phyloP scores from a whole-genome alignment of 148 eudicot genomes.

The Spergularia marina region DNA sequence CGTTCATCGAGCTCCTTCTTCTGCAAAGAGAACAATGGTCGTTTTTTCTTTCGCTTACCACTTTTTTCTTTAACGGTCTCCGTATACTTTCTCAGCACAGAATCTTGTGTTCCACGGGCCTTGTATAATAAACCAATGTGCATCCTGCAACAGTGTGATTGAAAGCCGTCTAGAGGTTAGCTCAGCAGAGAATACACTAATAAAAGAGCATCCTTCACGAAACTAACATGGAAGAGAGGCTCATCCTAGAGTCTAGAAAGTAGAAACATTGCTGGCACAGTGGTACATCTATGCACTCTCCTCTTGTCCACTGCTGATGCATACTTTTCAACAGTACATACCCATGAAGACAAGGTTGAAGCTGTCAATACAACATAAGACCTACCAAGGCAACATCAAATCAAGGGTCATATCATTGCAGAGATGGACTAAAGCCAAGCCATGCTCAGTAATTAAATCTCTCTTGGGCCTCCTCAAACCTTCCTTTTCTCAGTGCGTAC shows the following conservation, averaged over 20 bases:
- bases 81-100: constrained; percentile 34
- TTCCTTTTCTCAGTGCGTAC: neutral
- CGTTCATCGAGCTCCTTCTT: constrained; percentile 75
- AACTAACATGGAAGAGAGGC: neutral
- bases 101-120: constrained; percentile 42
- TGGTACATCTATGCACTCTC: neutral
- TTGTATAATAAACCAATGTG: constrained; percentile 46
- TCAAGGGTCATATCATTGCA: neutral
- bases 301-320: neutral
- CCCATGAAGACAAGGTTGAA: neutral
- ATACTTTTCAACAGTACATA: neutral
- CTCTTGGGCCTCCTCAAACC: neutral
- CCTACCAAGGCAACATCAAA: neutral
- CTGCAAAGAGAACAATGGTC: constrained; percentile 57
- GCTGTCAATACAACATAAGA: neutral
- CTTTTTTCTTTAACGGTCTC: constrained; percentile 28
- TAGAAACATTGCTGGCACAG: neutral
- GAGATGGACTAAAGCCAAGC: neutral
- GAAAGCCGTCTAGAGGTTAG: neutral
- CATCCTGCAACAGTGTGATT: constrained; percentile 39
- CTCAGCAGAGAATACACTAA: neutral
- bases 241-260: neutral
- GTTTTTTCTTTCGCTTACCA: constrained; percentile 32
- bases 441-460: neutral
- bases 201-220: neutral